Conservation (phyloP, 2,329 filamentous ascomycete genomes). For the Amauroascus verrucosus region DNA sequence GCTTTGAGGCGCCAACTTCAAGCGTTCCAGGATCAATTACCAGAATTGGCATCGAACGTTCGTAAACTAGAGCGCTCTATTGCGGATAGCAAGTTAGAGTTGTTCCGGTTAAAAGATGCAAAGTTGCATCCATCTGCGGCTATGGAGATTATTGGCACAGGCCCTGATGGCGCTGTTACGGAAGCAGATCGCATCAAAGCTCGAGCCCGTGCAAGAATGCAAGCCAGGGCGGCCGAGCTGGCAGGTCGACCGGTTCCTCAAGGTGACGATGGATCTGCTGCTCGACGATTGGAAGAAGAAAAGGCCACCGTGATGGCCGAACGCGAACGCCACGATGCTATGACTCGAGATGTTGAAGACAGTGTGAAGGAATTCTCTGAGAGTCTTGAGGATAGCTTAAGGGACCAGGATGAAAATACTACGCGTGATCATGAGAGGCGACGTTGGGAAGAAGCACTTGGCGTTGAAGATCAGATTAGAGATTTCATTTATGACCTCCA, state of each 20-base stretch:
- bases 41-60: constrained; percentile 84
- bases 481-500: constrained; percentile 98
- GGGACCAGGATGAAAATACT: constrained; percentile 64
- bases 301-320: constrained; percentile 70
- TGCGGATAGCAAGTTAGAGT: constrained; percentile 77
- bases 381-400: constrained; percentile 76
- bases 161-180: constrained; percentile 79
- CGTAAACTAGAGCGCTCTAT: constrained; percentile 85
- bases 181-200: constrained; percentile 93
- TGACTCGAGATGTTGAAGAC: constrained; percentile 95
- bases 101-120: constrained; percentile 87
- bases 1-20: constrained; percentile 83
- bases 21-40: constrained; percentile 75
- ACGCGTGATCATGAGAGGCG: constrained; percentile 81
- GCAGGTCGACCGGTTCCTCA: constrained; percentile 71
- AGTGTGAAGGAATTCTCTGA: constrained; percentile 81
- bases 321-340: constrained; percentile 86
- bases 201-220: constrained; percentile 95
- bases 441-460: constrained; percentile 90
- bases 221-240: constrained; percentile 85
- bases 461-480: constrained; percentile 90
- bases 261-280: constrained; percentile 60
- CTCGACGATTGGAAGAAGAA: constrained; percentile 82
- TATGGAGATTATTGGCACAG: constrained; percentile 76
- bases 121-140: constrained; percentile 80